Conservation (phyloP, 805 yeast species). For the Candida bentonensis region DNA sequence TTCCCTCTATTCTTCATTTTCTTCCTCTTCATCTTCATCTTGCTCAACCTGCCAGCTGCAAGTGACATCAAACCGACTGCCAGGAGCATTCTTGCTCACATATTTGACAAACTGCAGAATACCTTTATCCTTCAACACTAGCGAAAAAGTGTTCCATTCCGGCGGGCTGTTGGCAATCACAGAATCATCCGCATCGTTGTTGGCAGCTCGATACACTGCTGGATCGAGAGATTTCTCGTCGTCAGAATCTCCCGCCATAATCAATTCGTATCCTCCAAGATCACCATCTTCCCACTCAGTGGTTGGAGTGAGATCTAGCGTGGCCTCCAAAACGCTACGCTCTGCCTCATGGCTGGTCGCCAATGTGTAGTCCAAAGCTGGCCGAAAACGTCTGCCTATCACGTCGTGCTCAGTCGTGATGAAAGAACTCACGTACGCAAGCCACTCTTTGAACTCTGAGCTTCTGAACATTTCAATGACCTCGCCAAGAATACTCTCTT, state of each 20-base stretch:
- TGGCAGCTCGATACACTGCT: slow-evolving; percentile 49
- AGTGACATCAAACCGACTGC: slow-evolving; percentile 83
- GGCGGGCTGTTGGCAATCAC: slow-evolving; percentile 73
- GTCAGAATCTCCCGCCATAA: slow-evolving; percentile 45
- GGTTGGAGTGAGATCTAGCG: slow-evolving; percentile 69
- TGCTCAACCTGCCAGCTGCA: slow-evolving; percentile 62
- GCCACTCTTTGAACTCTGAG: slow-evolving; percentile 53
- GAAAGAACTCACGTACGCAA: slow-evolving; percentile 46
- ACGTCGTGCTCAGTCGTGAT: slow-evolving; percentile 48
- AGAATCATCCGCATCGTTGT: slow-evolving; percentile 45
- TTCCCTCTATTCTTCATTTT: slow-evolving; percentile 8
- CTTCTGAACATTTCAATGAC: slow-evolving; percentile 48
- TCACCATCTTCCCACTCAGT: slow-evolving; percentile 79
- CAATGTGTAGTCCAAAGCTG: slow-evolving; percentile 84
- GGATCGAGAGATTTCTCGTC: slow-evolving; percentile 57
- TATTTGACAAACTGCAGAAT: slow-evolving; percentile 90
- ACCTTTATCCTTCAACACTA: slow-evolving; percentile 70
- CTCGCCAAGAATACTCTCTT: slow-evolving; percentile 30
- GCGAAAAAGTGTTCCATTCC: slow-evolving; percentile 61
- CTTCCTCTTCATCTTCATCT: slow-evolving; percentile 9
- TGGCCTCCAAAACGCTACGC: slow-evolving; percentile 54
- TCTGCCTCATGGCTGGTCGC: slow-evolving; percentile 50
- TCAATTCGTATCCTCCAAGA: slow-evolving; percentile 85
- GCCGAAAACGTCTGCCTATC: slow-evolving; percentile 76
- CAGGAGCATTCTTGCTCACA: slow-evolving; percentile 74